Evolutionary conservation across 2,329 filamentous ascomycete species (phyloP).

Genomic region (Orbilia ellipsospora): DNA sequence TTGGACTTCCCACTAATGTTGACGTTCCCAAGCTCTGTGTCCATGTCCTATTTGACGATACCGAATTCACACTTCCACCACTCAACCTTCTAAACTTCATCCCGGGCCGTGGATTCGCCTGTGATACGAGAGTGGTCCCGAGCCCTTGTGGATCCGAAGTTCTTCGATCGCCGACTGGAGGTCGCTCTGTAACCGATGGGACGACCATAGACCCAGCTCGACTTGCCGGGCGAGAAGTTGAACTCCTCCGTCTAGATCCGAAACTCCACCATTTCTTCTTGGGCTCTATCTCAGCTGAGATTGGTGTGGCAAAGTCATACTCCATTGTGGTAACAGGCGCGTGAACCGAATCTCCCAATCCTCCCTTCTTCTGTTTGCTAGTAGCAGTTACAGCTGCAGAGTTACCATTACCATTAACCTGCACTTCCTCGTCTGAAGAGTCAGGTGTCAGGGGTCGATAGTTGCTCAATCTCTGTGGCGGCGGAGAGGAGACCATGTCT

Average conservation of each 20-base stretch:
- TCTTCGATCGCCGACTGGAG: slow-evolving; percentile 17
- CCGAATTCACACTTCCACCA: slow-evolving; percentile 32
- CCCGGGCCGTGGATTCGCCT: slow-evolving; percentile 16
- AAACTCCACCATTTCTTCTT: slow-evolving; percentile 55
- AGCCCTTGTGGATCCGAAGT: slow-evolving; percentile 30
- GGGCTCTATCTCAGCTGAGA: slow-evolving; percentile 32
- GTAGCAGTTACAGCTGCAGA: background rate
- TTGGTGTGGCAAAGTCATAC: slow-evolving; percentile 33
- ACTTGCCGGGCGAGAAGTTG: slow-evolving; percentile 19
- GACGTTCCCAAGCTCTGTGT: slow-evolving; percentile 46
- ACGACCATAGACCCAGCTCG: slow-evolving; percentile 28
- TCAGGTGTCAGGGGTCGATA: slow-evolving; percentile 45
- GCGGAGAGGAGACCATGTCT: slow-evolving; percentile 1
- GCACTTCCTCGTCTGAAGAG: slow-evolving; percentile 37
- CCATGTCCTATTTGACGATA: slow-evolving; percentile 32
- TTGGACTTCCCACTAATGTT: slow-evolving; percentile 33
- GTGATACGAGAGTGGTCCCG: background rate
- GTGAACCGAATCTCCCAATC: slow-evolving; percentile 17
- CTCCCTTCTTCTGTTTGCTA: background rate
- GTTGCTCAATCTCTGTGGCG: background rate
- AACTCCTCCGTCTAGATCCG: slow-evolving; percentile 35
- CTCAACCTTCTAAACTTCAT: slow-evolving; percentile 45
- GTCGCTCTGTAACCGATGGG: slow-evolving; percentile 12
- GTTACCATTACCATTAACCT: background rate
- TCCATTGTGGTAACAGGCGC: slow-evolving; percentile 23